These are phyloP conservation scores for Sclerotinia spermophila DNA, from an alignment of 2,329 filamentous ascomycete species.

Conservation along the genomic window DNA sequence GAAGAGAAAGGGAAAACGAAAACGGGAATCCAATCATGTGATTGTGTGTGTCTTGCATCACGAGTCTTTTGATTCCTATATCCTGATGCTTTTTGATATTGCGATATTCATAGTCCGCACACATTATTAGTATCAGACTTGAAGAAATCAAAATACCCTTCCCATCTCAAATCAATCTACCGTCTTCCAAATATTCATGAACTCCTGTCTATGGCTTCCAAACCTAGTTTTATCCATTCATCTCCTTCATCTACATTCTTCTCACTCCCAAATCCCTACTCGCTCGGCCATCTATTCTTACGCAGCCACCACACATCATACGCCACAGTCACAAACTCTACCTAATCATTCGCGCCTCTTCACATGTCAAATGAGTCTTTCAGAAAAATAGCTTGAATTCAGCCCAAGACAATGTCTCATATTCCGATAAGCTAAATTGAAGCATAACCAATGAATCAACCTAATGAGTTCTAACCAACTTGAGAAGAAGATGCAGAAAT, in stretches of 20 bases:
- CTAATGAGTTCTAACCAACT: background rate
- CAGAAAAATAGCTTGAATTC: background rate
- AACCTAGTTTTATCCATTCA: background rate
- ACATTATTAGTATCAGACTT: background rate
- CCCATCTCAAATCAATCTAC: background rate
- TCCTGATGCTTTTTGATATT: background rate
- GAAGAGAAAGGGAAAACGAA: background rate
- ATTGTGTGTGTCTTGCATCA: background rate
- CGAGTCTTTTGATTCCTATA: background rate
- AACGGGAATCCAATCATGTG: background rate
- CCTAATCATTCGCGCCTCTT: background rate
- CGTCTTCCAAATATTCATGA: background rate
- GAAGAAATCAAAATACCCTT: no score
- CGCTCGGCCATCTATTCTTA: background rate
- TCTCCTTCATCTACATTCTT: background rate
- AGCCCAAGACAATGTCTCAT: background rate
- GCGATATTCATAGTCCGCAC: background rate
- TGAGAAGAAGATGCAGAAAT: background rate
- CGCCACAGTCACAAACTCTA: conserved; percentile 5
- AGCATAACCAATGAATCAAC: background rate
- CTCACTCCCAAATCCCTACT: background rate
- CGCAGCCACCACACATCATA: background rate
- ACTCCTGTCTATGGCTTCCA: background rate
- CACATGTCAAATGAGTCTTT: background rate
- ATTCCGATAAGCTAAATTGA: background rate